A percentile compares a stretch with the other conserved stretches of the same genome.
Conservation (phyloP, 495 filamentous ascomycete species). For the Penicillium psychrofluorescens region DNA sequence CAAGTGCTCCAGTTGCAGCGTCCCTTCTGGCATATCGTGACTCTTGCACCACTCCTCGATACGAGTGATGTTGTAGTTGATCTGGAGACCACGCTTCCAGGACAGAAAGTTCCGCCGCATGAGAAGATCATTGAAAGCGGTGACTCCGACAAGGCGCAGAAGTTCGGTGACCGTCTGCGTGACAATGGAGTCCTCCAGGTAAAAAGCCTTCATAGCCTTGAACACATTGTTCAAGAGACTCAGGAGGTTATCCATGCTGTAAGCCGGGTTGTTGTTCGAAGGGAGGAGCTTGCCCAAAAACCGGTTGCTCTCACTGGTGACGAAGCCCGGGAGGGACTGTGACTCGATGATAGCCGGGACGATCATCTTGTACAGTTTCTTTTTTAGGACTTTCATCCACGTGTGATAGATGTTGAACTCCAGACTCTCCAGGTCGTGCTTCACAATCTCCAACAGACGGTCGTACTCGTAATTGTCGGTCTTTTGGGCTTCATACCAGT, state of each 20-base stretch:
- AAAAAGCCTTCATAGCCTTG: constrained; percentile 97
- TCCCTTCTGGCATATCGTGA: constrained; percentile 98
- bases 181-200: constrained; percentile 91
- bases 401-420: constrained; percentile 99
- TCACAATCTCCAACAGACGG: constrained; percentile 94
- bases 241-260: constrained; percentile 98
- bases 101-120: constrained; percentile 98
- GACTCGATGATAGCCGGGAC: constrained; percentile 99
- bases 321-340: constrained; percentile 94
- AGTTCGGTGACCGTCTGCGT: constrained; percentile 93
- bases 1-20: constrained; percentile 93
- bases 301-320: constrained; percentile 94
- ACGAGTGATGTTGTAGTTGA: constrained; percentile 99
- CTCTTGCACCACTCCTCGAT: constrained; percentile 99
- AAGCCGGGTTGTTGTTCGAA: constrained; percentile 79
- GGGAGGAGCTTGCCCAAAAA: constrained; percentile 96
- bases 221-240: constrained; percentile 95
- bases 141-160: constrained; percentile 88
- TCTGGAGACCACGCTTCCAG: constrained; percentile 98
- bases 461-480: constrained; percentile 99
- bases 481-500: constrained; percentile 99
- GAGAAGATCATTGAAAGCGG: constrained; percentile 96
- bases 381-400: constrained; percentile 99
- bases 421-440: constrained; percentile 95
- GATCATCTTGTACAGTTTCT: constrained; percentile 98